Evolutionary conservation across 2,329 filamentous ascomycete species (phyloP).

Genomic region (Cytospora chrysosperma): DNA sequence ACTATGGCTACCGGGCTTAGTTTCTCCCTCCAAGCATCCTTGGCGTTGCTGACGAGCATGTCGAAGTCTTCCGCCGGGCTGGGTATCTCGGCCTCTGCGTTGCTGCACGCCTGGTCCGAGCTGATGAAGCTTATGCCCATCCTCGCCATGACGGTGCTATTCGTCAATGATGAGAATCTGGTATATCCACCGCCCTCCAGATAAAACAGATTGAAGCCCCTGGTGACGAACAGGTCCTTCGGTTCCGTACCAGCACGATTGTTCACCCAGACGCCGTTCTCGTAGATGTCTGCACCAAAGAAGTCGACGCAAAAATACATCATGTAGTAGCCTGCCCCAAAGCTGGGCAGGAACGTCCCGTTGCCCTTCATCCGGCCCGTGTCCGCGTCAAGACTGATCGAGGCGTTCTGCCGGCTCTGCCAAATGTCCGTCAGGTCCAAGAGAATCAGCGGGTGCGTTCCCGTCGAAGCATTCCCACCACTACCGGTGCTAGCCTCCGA

Average conservation of each 20-base stretch:
- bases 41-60: conserved; percentile 45
- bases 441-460: conserved; percentile 51
- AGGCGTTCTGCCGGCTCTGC: conserved; percentile 48
- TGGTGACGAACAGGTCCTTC: conserved; percentile 38
- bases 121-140: conserved; percentile 66
- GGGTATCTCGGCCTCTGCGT: conserved; percentile 62
- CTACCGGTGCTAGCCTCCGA: conserved; percentile 38
- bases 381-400: conserved; percentile 46
- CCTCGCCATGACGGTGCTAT: conserved; percentile 54
- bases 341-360: conserved; percentile 59
- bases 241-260: conserved; percentile 39
- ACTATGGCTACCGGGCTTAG: conserved; percentile 53
- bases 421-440: conserved; percentile 62
- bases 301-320: conserved; percentile 64
- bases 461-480: conserved; percentile 26
- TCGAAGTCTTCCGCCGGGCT: conserved; percentile 58
- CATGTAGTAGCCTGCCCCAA: conserved; percentile 58
- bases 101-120: conserved; percentile 58
- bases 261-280: conserved; percentile 41
- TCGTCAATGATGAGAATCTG: conserved; percentile 46
- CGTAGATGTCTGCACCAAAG: conserved; percentile 39
- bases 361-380: conserved; percentile 57
- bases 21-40: conserved; percentile 58
- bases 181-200: conserved; percentile 54
- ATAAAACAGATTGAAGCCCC: conserved; percentile 44